These are phyloP conservation scores for Candida odintsovae DNA, from an alignment of 805 yeast genomes.

Conservation along the genomic window DNA sequence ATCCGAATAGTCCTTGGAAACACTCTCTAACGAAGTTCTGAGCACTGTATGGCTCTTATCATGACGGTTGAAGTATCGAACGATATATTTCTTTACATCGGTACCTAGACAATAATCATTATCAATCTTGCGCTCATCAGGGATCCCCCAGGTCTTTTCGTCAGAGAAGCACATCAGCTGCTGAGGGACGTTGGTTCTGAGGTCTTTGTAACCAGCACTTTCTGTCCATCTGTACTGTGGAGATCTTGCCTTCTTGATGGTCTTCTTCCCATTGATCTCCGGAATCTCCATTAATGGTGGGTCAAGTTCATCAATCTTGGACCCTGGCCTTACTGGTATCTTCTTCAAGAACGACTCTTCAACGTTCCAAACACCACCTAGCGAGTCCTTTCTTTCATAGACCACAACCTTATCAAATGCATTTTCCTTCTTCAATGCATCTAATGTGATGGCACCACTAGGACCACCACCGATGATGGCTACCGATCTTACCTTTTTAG, in stretches of 20 bases:
- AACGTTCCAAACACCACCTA: constrained; percentile 37
- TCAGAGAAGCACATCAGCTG: constrained; percentile 36
- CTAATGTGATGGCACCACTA: constrained; percentile 39
- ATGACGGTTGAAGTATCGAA: constrained; percentile 31
- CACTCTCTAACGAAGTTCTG: constrained; percentile 31
- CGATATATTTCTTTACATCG: constrained; percentile 32
- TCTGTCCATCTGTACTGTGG: constrained; percentile 13
- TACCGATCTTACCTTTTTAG: constrained; percentile 18
- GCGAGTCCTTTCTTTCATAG: constrained; percentile 30
- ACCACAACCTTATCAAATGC: constrained; percentile 29
- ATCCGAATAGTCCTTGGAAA: constrained; percentile 12
- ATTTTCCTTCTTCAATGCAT: constrained; percentile 31
- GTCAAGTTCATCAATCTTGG: constrained; percentile 14
- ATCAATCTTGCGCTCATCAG: constrained; percentile 23
- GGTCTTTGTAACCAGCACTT: constrained; percentile 19
- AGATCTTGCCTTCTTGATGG: neutral
- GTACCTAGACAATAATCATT: constrained; percentile 5
- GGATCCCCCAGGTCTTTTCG: constrained; percentile 25
- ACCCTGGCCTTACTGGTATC: constrained; percentile 15
- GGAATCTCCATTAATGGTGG: constrained; percentile 11
- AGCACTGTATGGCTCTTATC: constrained; percentile 19
- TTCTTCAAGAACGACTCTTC: constrained; percentile 19
- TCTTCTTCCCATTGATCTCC: neutral
- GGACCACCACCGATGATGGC: constrained; percentile 49
- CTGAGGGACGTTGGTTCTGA: constrained; percentile 34